Conservation (phyloP, 441 rosid genomes). For the Gossypium davidsonii region DNA sequence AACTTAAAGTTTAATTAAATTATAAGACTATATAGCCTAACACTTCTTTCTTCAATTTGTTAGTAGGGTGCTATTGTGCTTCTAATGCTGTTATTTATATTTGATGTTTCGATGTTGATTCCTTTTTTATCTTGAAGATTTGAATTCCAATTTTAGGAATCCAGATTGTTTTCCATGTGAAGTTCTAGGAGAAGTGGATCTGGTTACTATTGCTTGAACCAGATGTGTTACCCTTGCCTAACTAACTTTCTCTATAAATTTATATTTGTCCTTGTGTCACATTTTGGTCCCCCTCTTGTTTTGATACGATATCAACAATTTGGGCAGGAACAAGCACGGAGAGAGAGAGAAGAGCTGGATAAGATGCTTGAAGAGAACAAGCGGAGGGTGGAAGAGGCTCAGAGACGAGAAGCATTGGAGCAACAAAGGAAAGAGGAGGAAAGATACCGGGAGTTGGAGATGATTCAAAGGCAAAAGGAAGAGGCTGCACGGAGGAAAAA, state of each 20-base stretch:
- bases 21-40: too few relatives aligned
- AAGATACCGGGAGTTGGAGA: conserved; percentile 41
- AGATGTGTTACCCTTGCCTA: not conserved
- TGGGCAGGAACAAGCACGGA: conserved; percentile 41
- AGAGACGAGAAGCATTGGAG: conserved; percentile 43
- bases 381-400: conserved; percentile 49
- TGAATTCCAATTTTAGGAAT: not conserved
- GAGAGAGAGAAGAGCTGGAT: conserved; percentile 48
- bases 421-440: conserved; percentile 47
- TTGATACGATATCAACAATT: not conserved
- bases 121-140: not conserved
- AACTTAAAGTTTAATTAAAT: too few relatives aligned
- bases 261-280: not conserved
- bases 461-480: conserved; percentile 47
- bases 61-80: not conserved
- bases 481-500: conserved; percentile 43
- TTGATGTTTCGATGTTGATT: not conserved
- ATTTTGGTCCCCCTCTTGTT: not conserved
- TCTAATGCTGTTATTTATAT: not conserved
- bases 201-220: not conserved
- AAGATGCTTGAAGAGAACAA: conserved; percentile 48
- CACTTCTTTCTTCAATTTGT: not conserved
- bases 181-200: not conserved
- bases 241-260: not conserved
- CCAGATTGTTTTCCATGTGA: not conserved